Evolutionary conservation across 192 early-diverging fungal species (phyloP).

Genomic region (Entomortierella chlamydospora): DNA sequence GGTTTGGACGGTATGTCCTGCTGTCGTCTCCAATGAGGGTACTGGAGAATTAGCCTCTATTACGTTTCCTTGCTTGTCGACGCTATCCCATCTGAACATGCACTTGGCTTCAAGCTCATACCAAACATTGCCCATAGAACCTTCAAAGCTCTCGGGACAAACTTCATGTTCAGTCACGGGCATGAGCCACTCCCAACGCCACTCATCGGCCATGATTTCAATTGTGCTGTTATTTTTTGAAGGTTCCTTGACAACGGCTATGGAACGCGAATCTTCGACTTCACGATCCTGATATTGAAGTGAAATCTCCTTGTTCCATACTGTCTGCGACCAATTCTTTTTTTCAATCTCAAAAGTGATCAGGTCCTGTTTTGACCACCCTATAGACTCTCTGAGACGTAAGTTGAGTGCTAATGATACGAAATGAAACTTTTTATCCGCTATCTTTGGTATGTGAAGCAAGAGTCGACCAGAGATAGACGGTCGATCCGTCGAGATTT

Average conservation of each 20-base stretch:
- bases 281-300: constrained; percentile 32
- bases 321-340: constrained; percentile 36
- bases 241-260: constrained; percentile 35
- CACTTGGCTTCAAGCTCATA: constrained; percentile 51
- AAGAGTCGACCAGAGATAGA: constrained; percentile 43
- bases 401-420: constrained; percentile 34
- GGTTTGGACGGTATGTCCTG: neutral
- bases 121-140: constrained; percentile 49
- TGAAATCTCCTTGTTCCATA: constrained; percentile 31
- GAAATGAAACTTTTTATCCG: constrained; percentile 34
- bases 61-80: constrained; percentile 21
- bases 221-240: constrained; percentile 1
- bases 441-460: constrained; percentile 43
- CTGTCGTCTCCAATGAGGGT: neutral
- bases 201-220: constrained; percentile 31
- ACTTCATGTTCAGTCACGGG: constrained; percentile 32
- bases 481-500: constrained; percentile 37
- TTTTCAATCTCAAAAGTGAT: constrained; percentile 42
- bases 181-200: constrained; percentile 51
- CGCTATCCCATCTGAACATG: constrained; percentile 38
- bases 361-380: constrained; percentile 40
- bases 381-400: constrained; percentile 35
- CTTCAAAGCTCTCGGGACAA: constrained; percentile 49
- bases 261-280: constrained; percentile 15
- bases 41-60: neutral